phyloP scores from a whole-genome alignment of 75 land plant species.

The Cupressus sempervirens region DNA sequence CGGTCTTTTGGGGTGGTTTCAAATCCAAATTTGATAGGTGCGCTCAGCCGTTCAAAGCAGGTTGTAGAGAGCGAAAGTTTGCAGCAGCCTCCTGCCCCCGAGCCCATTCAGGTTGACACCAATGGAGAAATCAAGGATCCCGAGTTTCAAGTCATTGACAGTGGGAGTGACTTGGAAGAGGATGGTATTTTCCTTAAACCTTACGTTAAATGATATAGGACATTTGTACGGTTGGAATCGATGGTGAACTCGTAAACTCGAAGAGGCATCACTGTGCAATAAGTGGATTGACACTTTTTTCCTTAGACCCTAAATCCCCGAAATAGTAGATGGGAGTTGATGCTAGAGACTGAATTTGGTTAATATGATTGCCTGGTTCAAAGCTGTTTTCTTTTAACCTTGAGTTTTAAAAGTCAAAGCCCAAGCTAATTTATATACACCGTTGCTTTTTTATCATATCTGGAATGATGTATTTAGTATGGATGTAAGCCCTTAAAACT shows the following conservation, averaged over 20 bases:
- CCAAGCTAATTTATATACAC: neutral
- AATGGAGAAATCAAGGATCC: constrained; percentile 8
- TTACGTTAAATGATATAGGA: neutral
- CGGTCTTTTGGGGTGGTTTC: constrained; percentile 72
- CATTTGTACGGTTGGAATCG: too few relatives aligned
- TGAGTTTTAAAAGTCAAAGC: neutral
- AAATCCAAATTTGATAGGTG: constrained; percentile 82
- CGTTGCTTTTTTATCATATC: neutral
- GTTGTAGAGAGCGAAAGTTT: constrained; percentile 47
- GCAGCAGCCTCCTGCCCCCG: constrained; percentile 45
- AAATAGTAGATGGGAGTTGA: neutral
- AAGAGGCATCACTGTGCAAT: neutral
- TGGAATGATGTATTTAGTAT: neutral
- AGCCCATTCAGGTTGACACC: neutral
- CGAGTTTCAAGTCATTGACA: constrained; percentile 46
- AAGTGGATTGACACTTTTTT: neutral
- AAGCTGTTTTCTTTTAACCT: neutral
- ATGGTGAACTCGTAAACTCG: neutral
- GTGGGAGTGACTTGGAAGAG: constrained; percentile 78
- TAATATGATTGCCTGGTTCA: neutral
- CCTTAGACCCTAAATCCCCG: neutral
- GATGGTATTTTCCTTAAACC: constrained; percentile 50
- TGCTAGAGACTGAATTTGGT: too few relatives aligned
- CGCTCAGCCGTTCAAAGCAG: constrained; percentile 50
- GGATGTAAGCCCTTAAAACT: neutral